phyloP scores from a whole-genome alignment of 352 stramenopile species.

The Phytophthora hibernalis region DNA sequence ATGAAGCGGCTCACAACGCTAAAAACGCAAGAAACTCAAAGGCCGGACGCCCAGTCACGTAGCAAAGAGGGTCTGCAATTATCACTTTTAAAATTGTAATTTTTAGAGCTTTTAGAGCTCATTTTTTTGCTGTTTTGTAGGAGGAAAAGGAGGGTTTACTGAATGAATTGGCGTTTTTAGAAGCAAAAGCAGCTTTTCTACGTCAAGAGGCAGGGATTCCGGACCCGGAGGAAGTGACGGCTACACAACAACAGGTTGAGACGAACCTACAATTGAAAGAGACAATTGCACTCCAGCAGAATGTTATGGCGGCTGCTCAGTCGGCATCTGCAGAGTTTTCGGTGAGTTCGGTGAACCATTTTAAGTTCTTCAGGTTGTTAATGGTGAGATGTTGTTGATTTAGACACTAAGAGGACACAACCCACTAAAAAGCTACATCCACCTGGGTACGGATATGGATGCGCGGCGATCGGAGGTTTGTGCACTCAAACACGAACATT shows the following conservation, averaged over 20 bases:
- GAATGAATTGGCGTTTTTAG: slow-evolving; percentile 40
- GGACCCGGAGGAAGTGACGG: slow-evolving; percentile 33
- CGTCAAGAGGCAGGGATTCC: slow-evolving; percentile 38
- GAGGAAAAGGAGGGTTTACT: slow-evolving; percentile 43
- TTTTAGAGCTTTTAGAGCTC: neutral
- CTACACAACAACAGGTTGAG: slow-evolving; percentile 24
- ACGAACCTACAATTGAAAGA: slow-evolving; percentile 34
- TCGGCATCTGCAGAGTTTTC: slow-evolving; percentile 45
- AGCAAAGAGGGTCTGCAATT: slow-evolving; percentile 19
- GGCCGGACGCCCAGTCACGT: slow-evolving; percentile 35
- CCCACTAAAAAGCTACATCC: slow-evolving; percentile 39
- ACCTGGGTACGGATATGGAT: slow-evolving; percentile 22
- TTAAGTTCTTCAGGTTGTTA: neutral
- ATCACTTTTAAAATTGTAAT: neutral
- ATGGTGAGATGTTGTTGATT: neutral
- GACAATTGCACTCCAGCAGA: slow-evolving; percentile 33
- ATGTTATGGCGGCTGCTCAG: slow-evolving; percentile 24
- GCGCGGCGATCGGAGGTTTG: slow-evolving; percentile 37
- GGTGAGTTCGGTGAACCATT: slow-evolving; percentile 21
- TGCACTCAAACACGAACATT: slow-evolving; percentile 37
- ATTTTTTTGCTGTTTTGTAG: slow-evolving; percentile 15
- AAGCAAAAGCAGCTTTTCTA: slow-evolving; percentile 36
- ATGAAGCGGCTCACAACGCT: slow-evolving; percentile 4
- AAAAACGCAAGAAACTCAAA: slow-evolving; percentile 30
- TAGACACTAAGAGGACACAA: slow-evolving; percentile 34